phyloP scores from a whole-genome alignment of 1,284 basidiomycete species.

The Trametes hirsuta region DNA sequence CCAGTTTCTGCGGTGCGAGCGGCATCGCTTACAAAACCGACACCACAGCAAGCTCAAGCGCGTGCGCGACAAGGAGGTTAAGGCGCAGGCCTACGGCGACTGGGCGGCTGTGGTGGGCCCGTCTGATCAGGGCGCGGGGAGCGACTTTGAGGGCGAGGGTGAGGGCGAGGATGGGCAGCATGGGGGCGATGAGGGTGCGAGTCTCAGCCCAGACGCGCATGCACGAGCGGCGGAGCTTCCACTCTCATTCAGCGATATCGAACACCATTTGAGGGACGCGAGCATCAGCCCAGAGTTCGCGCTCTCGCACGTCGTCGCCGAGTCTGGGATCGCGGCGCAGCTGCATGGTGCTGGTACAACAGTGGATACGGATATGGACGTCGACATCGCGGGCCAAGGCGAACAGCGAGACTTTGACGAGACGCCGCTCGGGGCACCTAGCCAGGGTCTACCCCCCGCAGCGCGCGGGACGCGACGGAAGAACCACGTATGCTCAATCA shows the following conservation, averaged over 20 bases:
- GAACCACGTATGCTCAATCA: slow-evolving; percentile 44
- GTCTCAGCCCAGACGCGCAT: neutral
- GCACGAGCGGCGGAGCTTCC: neutral
- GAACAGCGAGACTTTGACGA: slow-evolving; percentile 10
- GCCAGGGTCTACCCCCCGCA: slow-evolving; percentile 34
- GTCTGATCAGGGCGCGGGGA: neutral
- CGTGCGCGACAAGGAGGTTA: slow-evolving; percentile 48
- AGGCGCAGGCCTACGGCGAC: slow-evolving; percentile 36
- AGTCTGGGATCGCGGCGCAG: neutral
- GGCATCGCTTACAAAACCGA: slow-evolving; percentile 56
- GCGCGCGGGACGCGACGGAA: slow-evolving; percentile 39
- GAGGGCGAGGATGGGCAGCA: neutral
- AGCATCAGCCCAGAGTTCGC: neutral
- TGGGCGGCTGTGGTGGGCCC: slow-evolving; percentile 31
- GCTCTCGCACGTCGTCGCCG: slow-evolving; percentile 1
- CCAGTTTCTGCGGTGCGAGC: slow-evolving; percentile 55
- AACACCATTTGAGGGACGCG: slow-evolving; percentile 7
- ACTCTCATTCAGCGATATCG: slow-evolving; percentile 9
- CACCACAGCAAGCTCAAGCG: slow-evolving; percentile 57
- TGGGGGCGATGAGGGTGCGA: neutral
- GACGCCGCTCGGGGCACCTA: slow-evolving; percentile 24
- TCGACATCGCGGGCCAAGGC: neutral
- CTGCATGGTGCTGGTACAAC: neutral
- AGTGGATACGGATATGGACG: neutral
- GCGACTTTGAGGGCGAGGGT: neutral